Percentiles rank a stretch among this genome's conserved stretches.
These are phyloP conservation scores for Penicillium dipodomyicola DNA, from an alignment of 495 filamentous ascomycete species.

Conservation along the genomic window DNA sequence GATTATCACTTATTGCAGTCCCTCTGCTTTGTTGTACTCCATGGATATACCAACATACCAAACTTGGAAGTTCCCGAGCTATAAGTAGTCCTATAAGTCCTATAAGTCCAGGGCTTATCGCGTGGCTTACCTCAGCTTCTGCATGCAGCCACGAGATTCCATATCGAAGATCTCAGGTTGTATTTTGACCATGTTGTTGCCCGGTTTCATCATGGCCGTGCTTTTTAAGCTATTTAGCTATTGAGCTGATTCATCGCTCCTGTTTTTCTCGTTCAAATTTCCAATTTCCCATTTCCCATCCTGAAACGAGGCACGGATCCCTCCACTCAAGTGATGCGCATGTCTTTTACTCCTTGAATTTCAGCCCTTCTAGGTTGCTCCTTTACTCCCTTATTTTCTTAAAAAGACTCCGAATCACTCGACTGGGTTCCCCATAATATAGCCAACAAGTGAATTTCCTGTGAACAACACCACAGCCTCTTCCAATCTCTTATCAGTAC, in stretches of 20 bases:
- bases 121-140: slow-evolving; percentile 30
- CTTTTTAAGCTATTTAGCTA: neutral
- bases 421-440: neutral
- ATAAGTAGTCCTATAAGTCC: too few relatives aligned
- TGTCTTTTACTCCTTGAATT: slow-evolving; percentile 13
- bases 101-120: neutral
- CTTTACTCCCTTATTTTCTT: slow-evolving; percentile 4
- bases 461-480: neutral
- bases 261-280: neutral
- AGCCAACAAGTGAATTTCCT: neutral
- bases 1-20: too few relatives aligned
- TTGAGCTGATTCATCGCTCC: neutral
- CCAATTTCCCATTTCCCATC: slow-evolving; percentile 11
- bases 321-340: slow-evolving; percentile 20
- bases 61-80: neutral
- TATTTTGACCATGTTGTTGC: slow-evolving; percentile 2
- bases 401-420: neutral
- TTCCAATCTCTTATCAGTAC: slow-evolving; percentile 29
- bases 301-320: slow-evolving; percentile 47
- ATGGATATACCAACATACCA: too few relatives aligned
- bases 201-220: neutral
- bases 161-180: slow-evolving; percentile 15
- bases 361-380: slow-evolving; percentile 12
- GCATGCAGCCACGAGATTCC: slow-evolving; percentile 38
- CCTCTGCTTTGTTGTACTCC: too few relatives aligned